Percentiles rank a stretch among this genome's conserved stretches.
Evolutionary conservation across 768 basidiomycete species (phyloP).

Genomic region (Strobilomyces dryophilus): DNA sequence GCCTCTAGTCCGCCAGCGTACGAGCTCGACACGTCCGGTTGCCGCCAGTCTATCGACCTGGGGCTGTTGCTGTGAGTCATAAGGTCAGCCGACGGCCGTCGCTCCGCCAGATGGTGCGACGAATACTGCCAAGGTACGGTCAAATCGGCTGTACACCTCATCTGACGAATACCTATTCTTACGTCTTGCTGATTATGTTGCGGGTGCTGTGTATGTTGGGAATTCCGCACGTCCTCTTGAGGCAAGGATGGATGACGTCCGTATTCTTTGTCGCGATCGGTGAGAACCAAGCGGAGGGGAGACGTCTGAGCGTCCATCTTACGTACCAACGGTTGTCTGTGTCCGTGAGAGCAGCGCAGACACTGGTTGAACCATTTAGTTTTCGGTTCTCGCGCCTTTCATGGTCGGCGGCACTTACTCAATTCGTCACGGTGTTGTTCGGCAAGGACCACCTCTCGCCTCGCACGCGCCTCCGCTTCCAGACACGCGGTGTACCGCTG

Average conservation of each 20-base stretch:
- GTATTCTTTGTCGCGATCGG: constrained; percentile 27
- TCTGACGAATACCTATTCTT: constrained; percentile 20
- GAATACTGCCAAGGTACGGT: constrained; percentile 26
- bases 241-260: constrained; percentile 30
- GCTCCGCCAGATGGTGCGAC: constrained; percentile 32
- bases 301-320: constrained; percentile 11
- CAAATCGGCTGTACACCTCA: constrained; percentile 14
- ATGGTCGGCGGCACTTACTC: constrained; percentile 28
- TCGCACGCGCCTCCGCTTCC: constrained; percentile 63
- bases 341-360: constrained; percentile 33
- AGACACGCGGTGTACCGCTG: constrained; percentile 65
- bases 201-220: constrained; percentile 28
- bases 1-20: constrained; percentile 27
- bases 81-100: constrained; percentile 30
- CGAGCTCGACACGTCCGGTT: constrained; percentile 29
- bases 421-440: constrained; percentile 69
- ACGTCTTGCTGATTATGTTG: constrained; percentile 32
- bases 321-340: constrained; percentile 33
- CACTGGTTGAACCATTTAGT: constrained; percentile 25
- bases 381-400: constrained; percentile 12
- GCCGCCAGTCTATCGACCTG: constrained; percentile 32
- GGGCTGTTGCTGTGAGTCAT: constrained; percentile 33
- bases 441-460: constrained; percentile 56
- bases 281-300: constrained; percentile 15
- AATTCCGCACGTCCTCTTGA: constrained; percentile 28